Evolutionary conservation across 208 protist genomes (phyloP).

Genomic region (Porcisia hertigi): DNA sequence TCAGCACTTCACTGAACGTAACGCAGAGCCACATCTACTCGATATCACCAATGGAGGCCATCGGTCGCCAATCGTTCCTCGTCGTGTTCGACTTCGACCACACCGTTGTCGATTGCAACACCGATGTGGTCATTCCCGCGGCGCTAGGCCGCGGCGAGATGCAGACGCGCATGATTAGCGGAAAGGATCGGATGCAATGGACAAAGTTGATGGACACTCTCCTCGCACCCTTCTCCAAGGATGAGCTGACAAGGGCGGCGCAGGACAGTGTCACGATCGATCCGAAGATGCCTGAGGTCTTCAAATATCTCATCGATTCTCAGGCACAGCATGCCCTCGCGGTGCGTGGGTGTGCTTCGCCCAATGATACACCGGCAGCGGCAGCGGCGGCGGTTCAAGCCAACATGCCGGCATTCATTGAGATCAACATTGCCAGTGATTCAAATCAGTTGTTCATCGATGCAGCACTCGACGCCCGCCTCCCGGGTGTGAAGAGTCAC

Average conservation of each 20-base stretch:
- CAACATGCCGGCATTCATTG: conserved; percentile 37
- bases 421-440: conserved; percentile 86
- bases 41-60: conserved; percentile 20
- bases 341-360: background rate
- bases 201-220: conserved; percentile 78
- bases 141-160: conserved; percentile 48
- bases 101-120: conserved; percentile 89
- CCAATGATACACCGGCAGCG: conserved; percentile 4
- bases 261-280: conserved; percentile 57
- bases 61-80: conserved; percentile 83
- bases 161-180: conserved; percentile 33
- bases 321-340: conserved; percentile 29
- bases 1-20: background rate
- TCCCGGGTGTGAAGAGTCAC: conserved; percentile 43
- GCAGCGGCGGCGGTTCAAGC: conserved; percentile 4
- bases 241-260: conserved; percentile 53
- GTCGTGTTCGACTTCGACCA: conserved; percentile 92
- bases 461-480: conserved; percentile 42
- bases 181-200: conserved; percentile 61
- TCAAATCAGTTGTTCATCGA: conserved; percentile 86
- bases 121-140: conserved; percentile 72
- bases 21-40: background rate
- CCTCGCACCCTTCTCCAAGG: conserved; percentile 55
- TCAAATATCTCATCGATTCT: conserved; percentile 50
- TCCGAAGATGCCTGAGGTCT: conserved; percentile 65